These are phyloP conservation scores for Suillus weaverae DNA, from an alignment of 768 basidiomycete species.

Conservation along the genomic window DNA sequence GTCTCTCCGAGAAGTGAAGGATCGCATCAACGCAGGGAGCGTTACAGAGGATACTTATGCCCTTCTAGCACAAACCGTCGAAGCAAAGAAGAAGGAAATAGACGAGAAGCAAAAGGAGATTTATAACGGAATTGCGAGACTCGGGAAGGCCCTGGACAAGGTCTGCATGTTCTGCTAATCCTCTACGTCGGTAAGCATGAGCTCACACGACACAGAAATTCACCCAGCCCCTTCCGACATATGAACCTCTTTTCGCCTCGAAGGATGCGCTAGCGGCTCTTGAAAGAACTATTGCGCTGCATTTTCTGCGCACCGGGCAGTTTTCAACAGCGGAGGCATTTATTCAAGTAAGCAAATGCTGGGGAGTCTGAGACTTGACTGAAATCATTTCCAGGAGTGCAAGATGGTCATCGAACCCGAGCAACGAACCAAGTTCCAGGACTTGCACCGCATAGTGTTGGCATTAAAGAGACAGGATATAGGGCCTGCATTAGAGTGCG, in stretches of 20 bases:
- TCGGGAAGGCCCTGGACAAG: slow-evolving; percentile 92
- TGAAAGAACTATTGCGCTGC: slow-evolving; percentile 69
- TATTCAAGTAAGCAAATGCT: slow-evolving; percentile 51
- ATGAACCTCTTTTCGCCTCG: slow-evolving; percentile 66
- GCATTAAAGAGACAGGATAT: slow-evolving; percentile 68
- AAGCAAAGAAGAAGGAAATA: slow-evolving; percentile 76
- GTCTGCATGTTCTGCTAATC: slow-evolving; percentile 39
- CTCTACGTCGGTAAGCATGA: neutral
- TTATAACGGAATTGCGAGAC: slow-evolving; percentile 69
- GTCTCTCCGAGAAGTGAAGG: slow-evolving; percentile 56
- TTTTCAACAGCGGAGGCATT: slow-evolving; percentile 77
- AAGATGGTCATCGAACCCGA: slow-evolving; percentile 53
- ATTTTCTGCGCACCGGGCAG: slow-evolving; percentile 80
- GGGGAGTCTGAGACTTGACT: slow-evolving; percentile 6
- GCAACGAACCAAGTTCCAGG: slow-evolving; percentile 57
- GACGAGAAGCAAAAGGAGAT: slow-evolving; percentile 90
- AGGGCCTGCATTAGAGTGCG: slow-evolving; percentile 75
- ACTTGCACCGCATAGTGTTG: slow-evolving; percentile 71
- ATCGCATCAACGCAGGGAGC: slow-evolving; percentile 47
- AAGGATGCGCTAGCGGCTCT: slow-evolving; percentile 57
- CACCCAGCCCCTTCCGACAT: slow-evolving; percentile 59
- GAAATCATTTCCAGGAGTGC: slow-evolving; percentile 54
- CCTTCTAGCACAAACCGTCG: slow-evolving; percentile 57
- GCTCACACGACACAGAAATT: slow-evolving; percentile 49
- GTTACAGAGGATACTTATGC: slow-evolving; percentile 50